A percentile compares a stretch with the other conserved stretches of the same genome.
Conservation (phyloP, 768 basidiomycete genomes). For the Macrolepiota dolichaula region DNA sequence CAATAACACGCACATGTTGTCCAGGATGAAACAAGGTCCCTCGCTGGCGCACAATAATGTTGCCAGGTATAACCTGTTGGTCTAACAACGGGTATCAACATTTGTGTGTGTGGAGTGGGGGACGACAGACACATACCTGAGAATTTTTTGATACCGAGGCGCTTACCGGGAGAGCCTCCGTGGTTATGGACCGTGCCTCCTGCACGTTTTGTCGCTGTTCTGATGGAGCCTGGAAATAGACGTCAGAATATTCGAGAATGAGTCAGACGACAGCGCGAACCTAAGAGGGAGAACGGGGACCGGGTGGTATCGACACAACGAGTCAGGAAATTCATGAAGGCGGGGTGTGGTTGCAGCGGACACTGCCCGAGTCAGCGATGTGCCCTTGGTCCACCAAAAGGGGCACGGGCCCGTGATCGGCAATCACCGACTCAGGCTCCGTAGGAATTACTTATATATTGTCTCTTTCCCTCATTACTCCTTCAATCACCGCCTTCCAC, state of each 20-base stretch:
- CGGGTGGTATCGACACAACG: constrained; percentile 33
- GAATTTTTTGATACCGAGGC: constrained; percentile 94
- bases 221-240: constrained; percentile 49
- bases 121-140: too few relatives aligned
- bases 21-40: constrained; percentile 93
- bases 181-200: constrained; percentile 94
- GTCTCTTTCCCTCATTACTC: constrained; percentile 17
- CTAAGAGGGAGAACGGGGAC: constrained; percentile 50
- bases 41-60: constrained; percentile 94
- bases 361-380: constrained; percentile 16
- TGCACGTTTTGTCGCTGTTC: constrained; percentile 95
- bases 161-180: constrained; percentile 88
- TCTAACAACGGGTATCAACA: constrained; percentile 43
- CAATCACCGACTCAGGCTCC: constrained; percentile 29
- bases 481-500: constrained; percentile 15
- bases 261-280: constrained; percentile 20
- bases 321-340: constrained; percentile 46
- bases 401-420: constrained; percentile 27
- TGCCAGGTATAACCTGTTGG: constrained; percentile 88
- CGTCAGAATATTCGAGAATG: constrained; percentile 1
- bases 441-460: neutral
- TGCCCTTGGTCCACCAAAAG: neutral
- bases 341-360: neutral
- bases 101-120: too few relatives aligned
- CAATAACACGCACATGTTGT: constrained; percentile 65